phyloP scores from a whole-genome alignment of 164 flowering plant species.

The Dillenia turbinata region DNA sequence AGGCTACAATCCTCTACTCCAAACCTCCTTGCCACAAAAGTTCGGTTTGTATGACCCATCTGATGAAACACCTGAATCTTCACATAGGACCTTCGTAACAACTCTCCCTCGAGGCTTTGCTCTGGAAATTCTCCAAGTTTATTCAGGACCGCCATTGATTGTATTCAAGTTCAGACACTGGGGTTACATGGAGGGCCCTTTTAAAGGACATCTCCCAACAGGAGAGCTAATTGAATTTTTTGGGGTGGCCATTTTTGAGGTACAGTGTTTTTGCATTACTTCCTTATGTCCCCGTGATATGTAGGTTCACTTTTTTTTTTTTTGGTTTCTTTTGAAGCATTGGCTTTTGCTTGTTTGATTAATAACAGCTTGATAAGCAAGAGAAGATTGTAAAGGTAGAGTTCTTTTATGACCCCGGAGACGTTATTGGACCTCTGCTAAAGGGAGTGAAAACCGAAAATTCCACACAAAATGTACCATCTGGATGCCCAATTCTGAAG shows the following conservation, averaged over 20 bases:
- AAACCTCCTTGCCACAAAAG: conserved; percentile 49
- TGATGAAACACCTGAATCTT: conserved; percentile 26
- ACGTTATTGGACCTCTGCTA: conserved; percentile 45
- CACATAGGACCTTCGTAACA: conserved; percentile 31
- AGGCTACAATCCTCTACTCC: conserved; percentile 52
- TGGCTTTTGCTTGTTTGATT: neutral
- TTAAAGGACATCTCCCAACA: conserved; percentile 65
- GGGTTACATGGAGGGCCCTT: conserved; percentile 83
- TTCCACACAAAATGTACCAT: neutral
- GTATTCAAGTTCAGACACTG: conserved; percentile 81
- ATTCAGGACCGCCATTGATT: conserved; percentile 62
- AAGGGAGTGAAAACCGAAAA: conserved; percentile 15
- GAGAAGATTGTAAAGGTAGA: conserved; percentile 55
- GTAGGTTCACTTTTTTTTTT: too few relatives aligned
- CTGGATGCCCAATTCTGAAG: conserved; percentile 39
- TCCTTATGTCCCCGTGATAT: too few relatives aligned
- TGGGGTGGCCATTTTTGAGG: conserved; percentile 50
- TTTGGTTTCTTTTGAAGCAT: neutral
- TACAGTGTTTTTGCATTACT: conserved; percentile 3
- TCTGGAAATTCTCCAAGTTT: conserved; percentile 54
- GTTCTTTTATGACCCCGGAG: conserved; percentile 50
- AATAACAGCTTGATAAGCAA: conserved; percentile 39
- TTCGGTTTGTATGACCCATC: conserved; percentile 32
- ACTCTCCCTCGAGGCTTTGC: conserved; percentile 76
- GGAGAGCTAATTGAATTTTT: conserved; percentile 53